Evolutionary conservation across 129 eudicot species (phyloP), one percentile per base, ranked within the genome.

Genomic region (Tagetes erecta): DNA sequence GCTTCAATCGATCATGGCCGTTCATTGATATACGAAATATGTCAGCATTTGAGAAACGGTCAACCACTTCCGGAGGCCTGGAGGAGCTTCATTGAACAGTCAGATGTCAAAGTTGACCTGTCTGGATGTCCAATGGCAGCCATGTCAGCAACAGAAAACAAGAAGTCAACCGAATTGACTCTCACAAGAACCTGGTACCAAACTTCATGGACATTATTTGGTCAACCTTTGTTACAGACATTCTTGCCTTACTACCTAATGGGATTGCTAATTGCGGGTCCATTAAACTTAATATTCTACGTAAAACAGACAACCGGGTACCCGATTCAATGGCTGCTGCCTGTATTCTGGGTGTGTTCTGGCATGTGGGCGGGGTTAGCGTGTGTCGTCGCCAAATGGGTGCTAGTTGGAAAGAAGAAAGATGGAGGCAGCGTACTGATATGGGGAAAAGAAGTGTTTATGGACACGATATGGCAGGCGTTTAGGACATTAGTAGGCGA

Each of bases 1-100:
- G 95, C 97, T 58, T 91, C 97, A 31, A 87, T 91, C 10, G 97
- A 91, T 74, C 97, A 91, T 42, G 97, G 97, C 9, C 97, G 97
- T 76, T 91, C 97, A 40, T 57, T 91, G 66, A 69, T 91, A 45
- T 91, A 91, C 14, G 91, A 86, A 72, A 91, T 91, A 30, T 91
- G 97, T 81, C 97, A 91, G 51, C 87, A 87, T 81, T 58, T 91
- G 80, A 82, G 97, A 77, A 88, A 88, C 33, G 81, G 80, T 2
- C 78, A 91, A 40, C 95, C 97, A 50, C 91, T 91, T 46, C 97
- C 97, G 0, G 85, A 84, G 70, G 79, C 95, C n/a, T 91, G 97
- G 97, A 86, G 85, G 69, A 78, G 72, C 53, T 91, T 91, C 80
- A 76, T 91, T 51, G 90, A 91, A 69, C 89, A 91, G 69, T 87